These are phyloP conservation scores for Metschnikowia sp. DNA, from an alignment of 805 yeast species.

Conservation along the genomic window DNA sequence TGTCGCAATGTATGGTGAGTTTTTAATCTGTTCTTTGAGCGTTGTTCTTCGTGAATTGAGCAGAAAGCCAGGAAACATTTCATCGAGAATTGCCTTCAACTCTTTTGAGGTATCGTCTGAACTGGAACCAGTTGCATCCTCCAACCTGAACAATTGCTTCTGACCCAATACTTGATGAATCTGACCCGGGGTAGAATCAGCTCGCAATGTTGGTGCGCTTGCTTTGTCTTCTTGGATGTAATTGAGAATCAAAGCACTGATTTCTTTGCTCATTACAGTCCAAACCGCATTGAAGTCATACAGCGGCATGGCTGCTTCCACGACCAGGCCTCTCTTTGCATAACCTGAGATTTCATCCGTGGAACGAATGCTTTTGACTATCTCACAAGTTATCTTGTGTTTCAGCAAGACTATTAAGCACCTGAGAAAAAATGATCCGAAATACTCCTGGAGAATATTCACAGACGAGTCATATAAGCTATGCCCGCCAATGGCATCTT, in stretches of 20 bases:
- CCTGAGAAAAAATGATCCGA: conserved; percentile 65
- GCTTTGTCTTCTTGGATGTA: conserved; percentile 29
- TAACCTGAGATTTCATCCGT: conserved; percentile 16
- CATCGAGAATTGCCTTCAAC: conserved; percentile 42
- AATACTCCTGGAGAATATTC: conserved; percentile 62
- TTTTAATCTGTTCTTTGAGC: conserved; percentile 7
- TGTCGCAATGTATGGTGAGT: conserved; percentile 53
- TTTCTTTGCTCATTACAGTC: conserved; percentile 32
- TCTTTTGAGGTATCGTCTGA: conserved; percentile 25
- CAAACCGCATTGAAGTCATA: conserved; percentile 27
- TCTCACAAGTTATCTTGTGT: conserved; percentile 63
- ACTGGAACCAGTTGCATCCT: conserved; percentile 26
- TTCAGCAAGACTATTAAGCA: conserved; percentile 62
- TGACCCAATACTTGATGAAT: conserved; percentile 23
- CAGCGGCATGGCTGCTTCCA: conserved; percentile 1
- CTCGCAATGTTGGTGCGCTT: neutral
- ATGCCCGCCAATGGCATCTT: conserved; percentile 25
- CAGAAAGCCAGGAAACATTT: conserved; percentile 68
- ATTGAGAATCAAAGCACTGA: conserved; percentile 28
- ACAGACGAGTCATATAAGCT: conserved; percentile 48
- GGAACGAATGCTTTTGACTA: conserved; percentile 36
- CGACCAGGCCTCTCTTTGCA: conserved; percentile 10
- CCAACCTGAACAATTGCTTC: conserved; percentile 30
- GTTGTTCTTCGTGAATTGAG: conserved; percentile 14
- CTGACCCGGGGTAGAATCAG: conserved; percentile 11